phyloP scores from a whole-genome alignment of 1,284 basidiomycete genomes.

The Porodaedalea pini region DNA sequence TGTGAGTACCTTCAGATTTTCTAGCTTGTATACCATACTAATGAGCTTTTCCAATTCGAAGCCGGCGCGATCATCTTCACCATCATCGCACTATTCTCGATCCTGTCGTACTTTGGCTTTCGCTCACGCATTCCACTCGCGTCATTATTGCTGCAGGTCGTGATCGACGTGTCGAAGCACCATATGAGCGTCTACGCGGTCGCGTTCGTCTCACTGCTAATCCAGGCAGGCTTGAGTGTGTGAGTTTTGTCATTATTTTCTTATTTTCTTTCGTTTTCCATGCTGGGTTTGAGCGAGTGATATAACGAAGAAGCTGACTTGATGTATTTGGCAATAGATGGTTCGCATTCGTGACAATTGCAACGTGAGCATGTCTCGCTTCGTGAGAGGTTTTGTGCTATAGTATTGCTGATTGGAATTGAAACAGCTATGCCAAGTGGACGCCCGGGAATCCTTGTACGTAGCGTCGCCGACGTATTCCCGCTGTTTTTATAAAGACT shows the following conservation, averaged over 20 bases:
- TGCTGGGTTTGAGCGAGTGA: not conserved
- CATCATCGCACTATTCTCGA: constrained; percentile 58
- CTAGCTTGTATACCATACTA: constrained; percentile 25
- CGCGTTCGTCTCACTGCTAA: constrained; percentile 63
- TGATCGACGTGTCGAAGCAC: constrained; percentile 81
- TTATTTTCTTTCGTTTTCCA: no score
- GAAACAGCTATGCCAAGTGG: constrained; percentile 64
- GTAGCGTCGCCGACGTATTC: constrained; percentile 19
- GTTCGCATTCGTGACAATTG: constrained; percentile 68
- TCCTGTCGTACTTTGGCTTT: constrained; percentile 66
- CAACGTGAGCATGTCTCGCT: constrained; percentile 47
- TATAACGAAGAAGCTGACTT: constrained; percentile 23
- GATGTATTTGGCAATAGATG: constrained; percentile 41
- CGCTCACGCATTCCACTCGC: constrained; percentile 75
- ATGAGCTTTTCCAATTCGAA: constrained; percentile 25
- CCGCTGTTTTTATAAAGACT: not conserved
- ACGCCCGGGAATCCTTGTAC: constrained; percentile 70
- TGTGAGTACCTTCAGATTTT: constrained; percentile 43
- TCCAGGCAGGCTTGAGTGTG: constrained; percentile 71
- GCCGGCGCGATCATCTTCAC: constrained; percentile 79
- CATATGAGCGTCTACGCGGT: constrained; percentile 81
- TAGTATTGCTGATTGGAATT: constrained; percentile 6
- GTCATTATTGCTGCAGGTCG: constrained; percentile 73
- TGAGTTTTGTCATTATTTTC: constrained; percentile 34
- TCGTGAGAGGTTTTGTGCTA: not conserved